Conservation (phyloP, 352 stramenopile genomes). For the Globisporangium megalacanthum region DNA sequence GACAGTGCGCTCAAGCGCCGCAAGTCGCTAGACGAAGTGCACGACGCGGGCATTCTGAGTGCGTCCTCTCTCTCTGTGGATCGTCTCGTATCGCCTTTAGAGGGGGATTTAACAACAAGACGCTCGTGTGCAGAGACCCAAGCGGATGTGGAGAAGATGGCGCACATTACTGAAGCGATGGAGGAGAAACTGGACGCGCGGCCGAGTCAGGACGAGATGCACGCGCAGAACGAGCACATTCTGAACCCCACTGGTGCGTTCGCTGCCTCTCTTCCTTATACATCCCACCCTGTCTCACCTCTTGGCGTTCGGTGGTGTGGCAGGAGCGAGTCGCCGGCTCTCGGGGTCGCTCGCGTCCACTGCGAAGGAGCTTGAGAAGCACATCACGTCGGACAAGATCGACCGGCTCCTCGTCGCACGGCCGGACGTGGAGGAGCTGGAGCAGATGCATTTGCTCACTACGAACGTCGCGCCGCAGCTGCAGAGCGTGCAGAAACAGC, state of each 20-base stretch:
- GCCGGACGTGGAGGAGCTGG: conserved; percentile 48
- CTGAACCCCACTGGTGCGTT: conserved; percentile 30
- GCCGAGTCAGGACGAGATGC: conserved; percentile 43
- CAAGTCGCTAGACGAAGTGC: conserved; percentile 43
- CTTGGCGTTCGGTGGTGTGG: background rate
- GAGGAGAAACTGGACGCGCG: conserved; percentile 42
- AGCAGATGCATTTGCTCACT: conserved; percentile 53
- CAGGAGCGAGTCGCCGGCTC: conserved; percentile 28
- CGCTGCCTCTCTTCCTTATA: background rate
- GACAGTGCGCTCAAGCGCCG: conserved; percentile 30
- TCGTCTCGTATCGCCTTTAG: background rate
- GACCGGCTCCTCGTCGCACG: conserved; percentile 55
- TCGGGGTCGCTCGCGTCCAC: conserved; percentile 36
- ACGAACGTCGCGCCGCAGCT: conserved; percentile 47
- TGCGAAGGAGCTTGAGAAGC: conserved; percentile 42
- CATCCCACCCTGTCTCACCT: background rate
- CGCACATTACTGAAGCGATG: conserved; percentile 30
- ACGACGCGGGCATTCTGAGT: conserved; percentile 43
- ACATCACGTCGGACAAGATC: conserved; percentile 60
- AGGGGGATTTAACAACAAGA: background rate
- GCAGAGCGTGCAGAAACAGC: conserved; percentile 67
- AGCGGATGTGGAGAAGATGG: conserved; percentile 35
- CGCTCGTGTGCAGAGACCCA: conserved; percentile 21
- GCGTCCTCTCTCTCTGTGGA: conserved; percentile 5
- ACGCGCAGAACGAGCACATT: conserved; percentile 42